Conservation (phyloP, 2,329 filamentous ascomycete genomes). For the Aspergillus fumigatiaffinis region DNA sequence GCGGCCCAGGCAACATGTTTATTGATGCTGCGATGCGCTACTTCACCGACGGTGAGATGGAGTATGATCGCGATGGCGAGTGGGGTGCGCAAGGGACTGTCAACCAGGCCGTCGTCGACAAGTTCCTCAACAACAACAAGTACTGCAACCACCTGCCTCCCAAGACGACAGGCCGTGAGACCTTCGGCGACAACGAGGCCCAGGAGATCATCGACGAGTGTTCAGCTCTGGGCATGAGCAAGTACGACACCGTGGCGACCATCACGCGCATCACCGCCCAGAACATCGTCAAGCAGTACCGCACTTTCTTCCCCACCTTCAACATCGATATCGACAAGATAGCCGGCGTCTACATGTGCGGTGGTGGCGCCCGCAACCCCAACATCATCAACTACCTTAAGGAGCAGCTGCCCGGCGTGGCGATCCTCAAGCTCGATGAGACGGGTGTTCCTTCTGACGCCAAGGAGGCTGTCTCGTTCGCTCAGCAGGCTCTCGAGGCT, state of each 20-base stretch:
- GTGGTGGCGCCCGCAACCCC: no score
- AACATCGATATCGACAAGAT: slow-evolving; percentile 50
- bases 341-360: slow-evolving; percentile 46
- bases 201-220: no score
- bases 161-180: slow-evolving; percentile 58
- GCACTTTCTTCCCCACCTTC: slow-evolving; percentile 44
- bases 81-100: slow-evolving; percentile 50
- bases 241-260: no score
- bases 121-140: slow-evolving; percentile 44
- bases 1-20: slow-evolving; percentile 54
- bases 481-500: slow-evolving; percentile 59
- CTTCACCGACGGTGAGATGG: slow-evolving; percentile 48
- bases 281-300: slow-evolving; percentile 52
- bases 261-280: slow-evolving; percentile 56
- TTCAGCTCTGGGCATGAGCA: no score
- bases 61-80: slow-evolving; percentile 51
- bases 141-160: slow-evolving; percentile 53
- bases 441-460: slow-evolving; percentile 55
- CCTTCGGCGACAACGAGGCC: slow-evolving; percentile 36
- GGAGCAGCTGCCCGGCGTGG: slow-evolving; percentile 44
- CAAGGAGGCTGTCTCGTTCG: slow-evolving; percentile 59
- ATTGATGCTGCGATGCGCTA: slow-evolving; percentile 56
- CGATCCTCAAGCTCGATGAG: slow-evolving; percentile 54
- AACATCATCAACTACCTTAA: slow-evolving; percentile 56
- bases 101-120: slow-evolving; percentile 50